Conservation (phyloP, 768 basidiomycete genomes). For the Leccinum imitatum region DNA sequence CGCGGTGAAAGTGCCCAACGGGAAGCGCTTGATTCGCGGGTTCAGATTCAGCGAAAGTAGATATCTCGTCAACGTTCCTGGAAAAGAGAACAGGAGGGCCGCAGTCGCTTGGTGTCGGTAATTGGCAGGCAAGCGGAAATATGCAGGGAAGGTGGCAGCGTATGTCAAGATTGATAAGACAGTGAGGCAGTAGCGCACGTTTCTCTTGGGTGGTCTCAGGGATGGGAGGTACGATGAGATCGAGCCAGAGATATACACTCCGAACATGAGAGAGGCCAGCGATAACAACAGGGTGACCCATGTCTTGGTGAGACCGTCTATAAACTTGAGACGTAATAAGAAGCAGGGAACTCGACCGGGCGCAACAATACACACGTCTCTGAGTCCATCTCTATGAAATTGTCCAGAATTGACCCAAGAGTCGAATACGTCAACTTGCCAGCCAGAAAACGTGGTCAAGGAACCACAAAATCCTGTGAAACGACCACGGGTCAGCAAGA, state of each 20-base stretch:
- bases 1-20: slow-evolving; percentile 76
- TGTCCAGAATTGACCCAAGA: slow-evolving; percentile 75
- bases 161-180: slow-evolving; percentile 64
- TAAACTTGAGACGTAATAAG: slow-evolving; percentile 50
- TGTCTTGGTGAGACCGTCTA: slow-evolving; percentile 83
- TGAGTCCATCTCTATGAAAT: slow-evolving; percentile 60
- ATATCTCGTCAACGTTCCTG: slow-evolving; percentile 86
- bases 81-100: slow-evolving; percentile 85
- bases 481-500: slow-evolving; percentile 1
- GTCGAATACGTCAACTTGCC: slow-evolving; percentile 86
- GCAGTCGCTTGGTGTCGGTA: slow-evolving; percentile 83
- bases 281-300: slow-evolving; percentile 77
- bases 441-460: slow-evolving; percentile 93
- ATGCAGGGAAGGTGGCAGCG: slow-evolving; percentile 72
- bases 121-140: slow-evolving; percentile 65
- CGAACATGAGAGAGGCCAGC: slow-evolving; percentile 74
- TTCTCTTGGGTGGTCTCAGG: slow-evolving; percentile 41
- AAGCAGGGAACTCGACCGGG: not conserved
- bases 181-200: slow-evolving; percentile 51
- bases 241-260: slow-evolving; percentile 56
- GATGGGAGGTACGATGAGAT: slow-evolving; percentile 42
- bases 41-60: slow-evolving; percentile 74
- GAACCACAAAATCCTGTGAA: slow-evolving; percentile 87
- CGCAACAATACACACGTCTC: slow-evolving; percentile 53
- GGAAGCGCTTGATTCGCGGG: slow-evolving; percentile 55